phyloP scores from a whole-genome alignment of 805 yeast genomes.

The Metschnikowia bowlesiae region DNA sequence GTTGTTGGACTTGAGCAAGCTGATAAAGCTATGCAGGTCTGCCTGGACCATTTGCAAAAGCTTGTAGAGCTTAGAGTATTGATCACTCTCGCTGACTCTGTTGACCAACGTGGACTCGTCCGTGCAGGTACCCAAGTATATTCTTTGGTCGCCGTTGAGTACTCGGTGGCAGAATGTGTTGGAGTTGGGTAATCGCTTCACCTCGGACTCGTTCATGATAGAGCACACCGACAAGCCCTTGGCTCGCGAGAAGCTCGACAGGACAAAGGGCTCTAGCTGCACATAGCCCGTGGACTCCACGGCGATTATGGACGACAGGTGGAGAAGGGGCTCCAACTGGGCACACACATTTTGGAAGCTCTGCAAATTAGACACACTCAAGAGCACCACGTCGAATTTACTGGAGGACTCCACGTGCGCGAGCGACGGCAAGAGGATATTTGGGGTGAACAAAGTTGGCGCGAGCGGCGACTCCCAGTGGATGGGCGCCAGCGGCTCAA shows the following conservation, averaged over 20 bases:
- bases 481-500: conserved; percentile 17
- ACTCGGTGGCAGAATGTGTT: conserved; percentile 24
- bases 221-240: conserved; percentile 41
- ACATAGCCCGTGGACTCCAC: conserved; percentile 71
- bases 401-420: conserved; percentile 12
- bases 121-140: conserved; percentile 36
- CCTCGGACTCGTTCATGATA: conserved; percentile 60
- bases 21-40: conserved; percentile 34
- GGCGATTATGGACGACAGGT: conserved; percentile 46
- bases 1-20: conserved; percentile 47
- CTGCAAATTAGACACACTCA: conserved; percentile 35
- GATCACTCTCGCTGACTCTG: conserved; percentile 10
- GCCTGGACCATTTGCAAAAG: conserved; percentile 32
- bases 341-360: conserved; percentile 31
- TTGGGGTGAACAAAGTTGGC: conserved; percentile 16
- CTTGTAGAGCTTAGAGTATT: conserved; percentile 20
- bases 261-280: conserved; percentile 66
- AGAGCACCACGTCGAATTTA: conserved; percentile 32
- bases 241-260: conserved; percentile 35
- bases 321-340: conserved; percentile 23
- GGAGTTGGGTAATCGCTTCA: conserved; percentile 31
- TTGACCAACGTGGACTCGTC: conserved; percentile 12
- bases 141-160: conserved; percentile 38
- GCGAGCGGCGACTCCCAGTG: conserved; percentile 17
- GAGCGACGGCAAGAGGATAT: conserved; percentile 13